Evolutionary conservation across 495 filamentous ascomycete genomes (phyloP), one percentile per base, ranked within the genome.

Genomic region (Parmelia sp.): DNA sequence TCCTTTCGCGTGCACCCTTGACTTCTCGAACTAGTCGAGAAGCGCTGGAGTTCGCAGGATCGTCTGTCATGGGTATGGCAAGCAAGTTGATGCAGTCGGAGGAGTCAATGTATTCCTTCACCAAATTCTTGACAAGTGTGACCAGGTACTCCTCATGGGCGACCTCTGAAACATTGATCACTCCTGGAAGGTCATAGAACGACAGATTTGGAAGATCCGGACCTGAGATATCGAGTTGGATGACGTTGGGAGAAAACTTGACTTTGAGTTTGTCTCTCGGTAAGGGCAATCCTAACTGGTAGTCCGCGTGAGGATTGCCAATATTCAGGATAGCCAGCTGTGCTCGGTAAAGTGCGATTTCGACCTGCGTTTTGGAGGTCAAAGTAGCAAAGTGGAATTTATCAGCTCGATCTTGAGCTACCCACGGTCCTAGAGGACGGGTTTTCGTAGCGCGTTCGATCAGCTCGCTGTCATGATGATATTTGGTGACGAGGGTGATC

Each of bases 161-260:
- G 9, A 84, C 76, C 44, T 86, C 83, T 0, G 81, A 76, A 0
- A 84, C 85, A 59, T 84, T 84, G 65, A 95, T 90, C 6, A 93
- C 83, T 0, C 91, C 91, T 0, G 91, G 91, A 0, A 95, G 74
- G 67, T 96, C 91, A 66, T 88, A 92, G 65, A 96, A 91, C 0
- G 86, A 88, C 0, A 95, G 72, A 44, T 86, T 84, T 0, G 88
- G 86, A 0, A 92, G 80, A 0, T 78, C 78, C 0, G 88, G 87
- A 0, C 84, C 88, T 0, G 84, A 84, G 17, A 96, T 90, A 45
- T 91, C 85, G 0, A 96, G 67, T 0, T 83, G 80, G 0, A 96
- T 82, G 1, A 90, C 79, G 59, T 96, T 96, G 0, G 90, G 90
- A 0, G 86, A 89, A 65, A 94, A 94, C 11, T 88, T 83, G 0